These are phyloP conservation scores for Penicillium bovifimosum DNA, from an alignment of 495 filamentous ascomycete species.

Conservation along the genomic window DNA sequence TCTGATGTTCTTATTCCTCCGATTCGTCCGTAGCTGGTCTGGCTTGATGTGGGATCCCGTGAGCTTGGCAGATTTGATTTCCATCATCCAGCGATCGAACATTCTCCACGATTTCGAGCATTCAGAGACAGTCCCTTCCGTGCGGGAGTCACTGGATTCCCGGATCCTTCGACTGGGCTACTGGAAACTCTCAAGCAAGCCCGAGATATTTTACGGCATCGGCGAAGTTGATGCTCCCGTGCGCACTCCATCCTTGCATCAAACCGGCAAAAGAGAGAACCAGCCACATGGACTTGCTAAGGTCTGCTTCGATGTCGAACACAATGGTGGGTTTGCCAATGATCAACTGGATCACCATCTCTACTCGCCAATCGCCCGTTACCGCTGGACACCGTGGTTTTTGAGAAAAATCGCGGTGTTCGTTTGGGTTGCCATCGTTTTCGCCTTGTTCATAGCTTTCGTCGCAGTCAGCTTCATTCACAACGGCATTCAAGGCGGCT, in stretches of 20 bases:
- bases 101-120: constrained; percentile 61
- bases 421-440: constrained; percentile 54
- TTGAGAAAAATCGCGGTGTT: constrained; percentile 59
- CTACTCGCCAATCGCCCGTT: constrained; percentile 45
- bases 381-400: constrained; percentile 74
- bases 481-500: constrained; percentile 59
- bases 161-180: constrained; percentile 70
- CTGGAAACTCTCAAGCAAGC: constrained; percentile 62
- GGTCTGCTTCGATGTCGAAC: constrained; percentile 42
- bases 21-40: constrained; percentile 49
- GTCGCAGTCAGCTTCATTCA: constrained; percentile 74
- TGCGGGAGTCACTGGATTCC: constrained; percentile 40
- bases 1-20: constrained; percentile 47
- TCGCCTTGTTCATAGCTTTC: constrained; percentile 65
- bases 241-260: constrained; percentile 51
- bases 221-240: constrained; percentile 55
- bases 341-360: constrained; percentile 38
- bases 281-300: constrained; percentile 27
- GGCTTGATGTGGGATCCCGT: constrained; percentile 81
- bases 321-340: constrained; percentile 26
- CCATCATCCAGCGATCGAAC: constrained; percentile 74
- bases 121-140: constrained; percentile 48
- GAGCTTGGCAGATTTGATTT: constrained; percentile 72
- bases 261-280: constrained; percentile 27
- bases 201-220: constrained; percentile 59